Percentiles rank a stretch among this genome's conserved stretches.
phyloP scores from a whole-genome alignment of 208 protist genomes.

The Angomonas deanei region DNA sequence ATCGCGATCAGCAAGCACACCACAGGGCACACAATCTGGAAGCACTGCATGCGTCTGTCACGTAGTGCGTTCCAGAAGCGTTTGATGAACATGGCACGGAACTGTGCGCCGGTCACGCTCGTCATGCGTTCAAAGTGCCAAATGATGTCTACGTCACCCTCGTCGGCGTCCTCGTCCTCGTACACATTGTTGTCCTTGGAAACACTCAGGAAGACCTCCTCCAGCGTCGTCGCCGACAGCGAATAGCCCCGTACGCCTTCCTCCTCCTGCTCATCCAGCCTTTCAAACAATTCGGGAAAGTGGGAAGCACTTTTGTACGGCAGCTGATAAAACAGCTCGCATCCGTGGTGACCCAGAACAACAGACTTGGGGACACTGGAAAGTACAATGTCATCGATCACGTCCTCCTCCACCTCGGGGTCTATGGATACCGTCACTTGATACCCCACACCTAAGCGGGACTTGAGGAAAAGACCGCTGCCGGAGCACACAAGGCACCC shows the following conservation, averaged over 20 bases:
- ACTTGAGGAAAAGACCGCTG: slow-evolving; percentile 55
- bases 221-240: slow-evolving; percentile 62
- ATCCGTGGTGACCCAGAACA: slow-evolving; percentile 14
- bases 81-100: slow-evolving; percentile 40
- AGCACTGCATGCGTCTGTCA: slow-evolving; percentile 39
- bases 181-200: slow-evolving; percentile 9
- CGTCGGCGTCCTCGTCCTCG: neutral
- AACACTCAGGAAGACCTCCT: slow-evolving; percentile 73
- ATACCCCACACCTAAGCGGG: slow-evolving; percentile 52
- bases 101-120: slow-evolving; percentile 23
- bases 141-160: slow-evolving; percentile 5
- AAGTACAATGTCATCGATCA: slow-evolving; percentile 21
- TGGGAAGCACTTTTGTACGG: slow-evolving; percentile 27
- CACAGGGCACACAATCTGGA: slow-evolving; percentile 62
- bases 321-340: slow-evolving; percentile 46
- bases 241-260: slow-evolving; percentile 37
- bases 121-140: slow-evolving; percentile 28
- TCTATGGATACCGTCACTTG: slow-evolving; percentile 36
- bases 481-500: slow-evolving; percentile 55
- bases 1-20: slow-evolving; percentile 48
- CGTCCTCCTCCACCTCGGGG: slow-evolving; percentile 5
- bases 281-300: slow-evolving; percentile 36
- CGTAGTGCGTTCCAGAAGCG: slow-evolving; percentile 34
- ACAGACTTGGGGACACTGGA: slow-evolving; percentile 23
- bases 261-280: slow-evolving; percentile 24